Conservation (phyloP, 306 rosid genomes). For the Pterocarpus santalinus region DNA sequence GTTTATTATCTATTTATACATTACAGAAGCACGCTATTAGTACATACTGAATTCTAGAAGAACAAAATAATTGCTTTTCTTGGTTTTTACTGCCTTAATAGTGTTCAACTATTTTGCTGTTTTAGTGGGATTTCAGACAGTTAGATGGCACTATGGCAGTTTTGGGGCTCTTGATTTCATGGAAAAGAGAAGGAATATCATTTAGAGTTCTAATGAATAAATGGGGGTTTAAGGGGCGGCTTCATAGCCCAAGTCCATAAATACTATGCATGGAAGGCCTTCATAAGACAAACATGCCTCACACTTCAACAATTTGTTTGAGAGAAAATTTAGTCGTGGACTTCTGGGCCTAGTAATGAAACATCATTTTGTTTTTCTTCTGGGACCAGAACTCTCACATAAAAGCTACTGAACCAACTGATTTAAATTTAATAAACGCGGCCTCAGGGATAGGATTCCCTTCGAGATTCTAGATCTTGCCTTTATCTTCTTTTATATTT, state of each 20-base stretch:
- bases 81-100: conserved; percentile 10
- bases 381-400: not conserved
- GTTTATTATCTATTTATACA: conserved; percentile 7
- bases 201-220: not conserved
- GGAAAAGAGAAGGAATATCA: not conserved
- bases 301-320: not conserved
- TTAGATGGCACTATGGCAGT: not conserved
- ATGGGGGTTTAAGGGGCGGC: not conserved
- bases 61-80: not conserved
- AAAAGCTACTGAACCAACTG: not conserved
- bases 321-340: not conserved
- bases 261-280: not conserved
- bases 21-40: not conserved
- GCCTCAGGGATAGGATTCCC: not conserved
- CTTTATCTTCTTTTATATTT: too few relatives aligned
- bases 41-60: not conserved
- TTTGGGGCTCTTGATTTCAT: not conserved
- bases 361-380: not conserved
- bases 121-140: conserved; percentile 9
- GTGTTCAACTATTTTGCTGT: conserved; percentile 14
- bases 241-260: not conserved
- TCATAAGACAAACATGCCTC: not conserved
- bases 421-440: not conserved
- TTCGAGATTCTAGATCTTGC: not conserved
- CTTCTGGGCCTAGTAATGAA: not conserved